Conservation (phyloP, 1,284 basidiomycete genomes). For the Ustilago nuda region DNA sequence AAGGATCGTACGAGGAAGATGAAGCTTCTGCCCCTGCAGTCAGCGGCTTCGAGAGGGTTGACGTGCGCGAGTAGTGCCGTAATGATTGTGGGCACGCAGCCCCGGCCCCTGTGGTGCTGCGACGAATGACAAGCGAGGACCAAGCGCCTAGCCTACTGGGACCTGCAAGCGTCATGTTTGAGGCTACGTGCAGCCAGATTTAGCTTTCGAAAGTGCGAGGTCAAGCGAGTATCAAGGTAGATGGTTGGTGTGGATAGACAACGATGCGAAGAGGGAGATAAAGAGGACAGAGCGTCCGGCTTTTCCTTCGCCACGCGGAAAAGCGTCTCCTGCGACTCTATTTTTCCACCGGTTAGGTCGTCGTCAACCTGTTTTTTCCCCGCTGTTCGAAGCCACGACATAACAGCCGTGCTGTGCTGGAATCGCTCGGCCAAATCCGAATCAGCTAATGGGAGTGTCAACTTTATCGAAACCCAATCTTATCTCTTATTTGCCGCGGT, state of each 20-base stretch:
- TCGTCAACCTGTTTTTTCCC: neutral
- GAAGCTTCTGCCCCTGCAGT: neutral
- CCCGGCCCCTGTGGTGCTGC: neutral
- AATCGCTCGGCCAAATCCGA: constrained; percentile 16
- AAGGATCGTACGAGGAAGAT: neutral
- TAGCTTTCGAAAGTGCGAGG: no score
- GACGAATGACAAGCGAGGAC: neutral
- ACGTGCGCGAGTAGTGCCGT: constrained; percentile 17
- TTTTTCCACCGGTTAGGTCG: neutral
- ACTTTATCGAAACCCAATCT: constrained; percentile 6
- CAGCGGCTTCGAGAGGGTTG: constrained; percentile 12
- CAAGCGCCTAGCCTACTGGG: constrained; percentile 23
- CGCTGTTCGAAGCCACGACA: neutral
- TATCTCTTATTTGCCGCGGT: constrained; percentile 6
- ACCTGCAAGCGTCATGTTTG: constrained; percentile 23
- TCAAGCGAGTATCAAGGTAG: no score
- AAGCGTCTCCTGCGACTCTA: neutral
- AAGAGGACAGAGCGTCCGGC: neutral
- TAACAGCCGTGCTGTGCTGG: neutral
- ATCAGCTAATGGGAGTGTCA: neutral
- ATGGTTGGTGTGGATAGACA: no score
- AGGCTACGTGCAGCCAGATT: neutral
- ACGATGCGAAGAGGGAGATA: no score
- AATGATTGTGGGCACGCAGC: neutral
- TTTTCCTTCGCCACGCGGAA: constrained; percentile 5